Conservation (phyloP, 257 asterid species). For the Anisodus acutangulus region DNA sequence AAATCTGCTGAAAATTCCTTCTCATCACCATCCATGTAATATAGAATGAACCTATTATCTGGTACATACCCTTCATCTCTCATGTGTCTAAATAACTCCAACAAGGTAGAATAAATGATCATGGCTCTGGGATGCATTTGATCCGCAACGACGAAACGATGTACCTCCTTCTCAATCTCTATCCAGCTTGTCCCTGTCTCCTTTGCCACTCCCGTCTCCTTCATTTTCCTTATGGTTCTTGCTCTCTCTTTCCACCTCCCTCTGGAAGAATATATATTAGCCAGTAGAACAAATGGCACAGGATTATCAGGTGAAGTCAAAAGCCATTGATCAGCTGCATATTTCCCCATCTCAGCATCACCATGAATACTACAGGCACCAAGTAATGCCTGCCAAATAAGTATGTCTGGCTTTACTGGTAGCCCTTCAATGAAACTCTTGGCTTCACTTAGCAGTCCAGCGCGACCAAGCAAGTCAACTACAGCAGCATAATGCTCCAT, state of each 20-base stretch:
- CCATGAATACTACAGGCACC: conserved; percentile 71
- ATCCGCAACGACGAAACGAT: conserved; percentile 76
- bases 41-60: conserved; percentile 31
- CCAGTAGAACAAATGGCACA: conserved; percentile 64
- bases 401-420: conserved; percentile 58
- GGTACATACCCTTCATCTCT: conserved; percentile 56
- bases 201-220: conserved; percentile 61
- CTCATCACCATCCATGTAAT: conserved; percentile 26
- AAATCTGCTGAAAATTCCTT: conserved; percentile 14
- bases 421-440: conserved; percentile 60
- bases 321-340: conserved; percentile 71
- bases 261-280: conserved; percentile 69
- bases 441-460: conserved; percentile 76
- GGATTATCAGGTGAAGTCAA: conserved; percentile 58
- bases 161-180: conserved; percentile 64
- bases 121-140: conserved; percentile 59
- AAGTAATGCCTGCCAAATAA: conserved; percentile 84
- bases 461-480: conserved; percentile 89
- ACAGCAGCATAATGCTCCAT: conserved; percentile 83
- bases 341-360: conserved; percentile 63
- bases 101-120: conserved; percentile 42
- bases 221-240: conserved; percentile 64
- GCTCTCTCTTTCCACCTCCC: conserved; percentile 89
- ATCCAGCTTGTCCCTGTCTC: conserved; percentile 83
- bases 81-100: conserved; percentile 58